Conservation (phyloP, 345 rosid species). For the Rhodamnia argentea region DNA sequence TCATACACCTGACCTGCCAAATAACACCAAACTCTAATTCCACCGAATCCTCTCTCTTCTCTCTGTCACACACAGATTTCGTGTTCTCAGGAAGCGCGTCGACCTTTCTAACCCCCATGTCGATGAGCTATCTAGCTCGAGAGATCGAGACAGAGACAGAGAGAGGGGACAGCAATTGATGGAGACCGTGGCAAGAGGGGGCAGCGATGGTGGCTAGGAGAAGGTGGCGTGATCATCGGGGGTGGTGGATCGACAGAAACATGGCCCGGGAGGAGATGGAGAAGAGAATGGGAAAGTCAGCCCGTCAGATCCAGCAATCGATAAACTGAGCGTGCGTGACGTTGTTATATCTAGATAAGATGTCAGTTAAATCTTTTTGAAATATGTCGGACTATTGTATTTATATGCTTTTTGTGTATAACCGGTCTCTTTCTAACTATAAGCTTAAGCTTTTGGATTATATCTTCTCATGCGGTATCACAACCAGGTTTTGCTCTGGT, state of each 20-base stretch:
- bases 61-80: no score
- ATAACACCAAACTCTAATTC: no score
- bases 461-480: fast-evolving
- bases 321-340: neutral
- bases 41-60: no score
- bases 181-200: neutral
- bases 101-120: neutral
- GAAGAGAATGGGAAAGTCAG: neutral
- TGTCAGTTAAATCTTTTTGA: no score
- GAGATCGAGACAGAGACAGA: neutral
- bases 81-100: no score
- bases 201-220: neutral
- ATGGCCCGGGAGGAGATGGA: neutral
- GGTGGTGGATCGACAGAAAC: neutral
- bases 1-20: no score
- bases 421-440: neutral
- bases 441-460: neutral
- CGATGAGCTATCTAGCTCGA: neutral
- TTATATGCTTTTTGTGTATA: neutral
- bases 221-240: neutral
- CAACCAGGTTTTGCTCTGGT: fast-evolving
- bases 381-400: neutral
- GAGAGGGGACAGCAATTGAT: neutral
- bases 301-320: neutral
- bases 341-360: neutral